Evolutionary conservation across 2,329 filamentous ascomycete species (phyloP), one percentile per base, ranked within the genome.

Genomic region (Neonectria neomacrospora): DNA sequence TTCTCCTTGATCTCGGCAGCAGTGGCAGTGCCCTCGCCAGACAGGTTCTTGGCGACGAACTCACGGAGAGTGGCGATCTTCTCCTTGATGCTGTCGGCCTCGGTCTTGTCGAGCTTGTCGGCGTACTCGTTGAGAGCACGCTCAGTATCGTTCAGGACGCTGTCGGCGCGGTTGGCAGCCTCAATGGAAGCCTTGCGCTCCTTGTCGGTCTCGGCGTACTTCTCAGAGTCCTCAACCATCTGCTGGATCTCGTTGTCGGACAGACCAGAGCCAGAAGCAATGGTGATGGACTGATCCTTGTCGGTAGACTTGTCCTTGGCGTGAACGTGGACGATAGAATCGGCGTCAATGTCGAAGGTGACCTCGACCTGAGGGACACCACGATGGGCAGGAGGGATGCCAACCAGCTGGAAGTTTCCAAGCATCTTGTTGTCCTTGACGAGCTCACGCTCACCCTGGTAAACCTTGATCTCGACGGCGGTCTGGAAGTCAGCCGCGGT

Each of bases 261-360:
- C 62, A 98, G 91, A 89, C 96, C 95, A 70, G 95, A 98, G 80
- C 95, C 96, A 64, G 94, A 97, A 60, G 95, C 94, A 80, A 99
- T 97, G 79, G 95, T 98, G 84, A 99, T 98, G 67, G 94, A 97
- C 87, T 99, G 95, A 80, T 98, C 95, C 90, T 97, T 98, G 90
- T 93, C 93, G 83, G 94, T 98, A 74, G 94, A 95, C 91, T 98
- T 97, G 85, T 98, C 95, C 88, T 97, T 97, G 81, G 95, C 95
- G 81, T 96, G 92, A 69, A 98, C 95, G 86, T 97, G 94, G 74
- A 98, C 94, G 74, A 98, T 97, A 18, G 94, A 97, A 82, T 98
- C 94, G 76, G 95, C 95, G 75, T 98, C 95, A 80, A 98, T 97
- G 82, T 98, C 95, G 83, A 98, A 98, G 76, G 95, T 97, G 74